These are phyloP conservation scores for Diddensiella caesifluorescens DNA, from an alignment of 805 yeast genomes.

Conservation along the genomic window DNA sequence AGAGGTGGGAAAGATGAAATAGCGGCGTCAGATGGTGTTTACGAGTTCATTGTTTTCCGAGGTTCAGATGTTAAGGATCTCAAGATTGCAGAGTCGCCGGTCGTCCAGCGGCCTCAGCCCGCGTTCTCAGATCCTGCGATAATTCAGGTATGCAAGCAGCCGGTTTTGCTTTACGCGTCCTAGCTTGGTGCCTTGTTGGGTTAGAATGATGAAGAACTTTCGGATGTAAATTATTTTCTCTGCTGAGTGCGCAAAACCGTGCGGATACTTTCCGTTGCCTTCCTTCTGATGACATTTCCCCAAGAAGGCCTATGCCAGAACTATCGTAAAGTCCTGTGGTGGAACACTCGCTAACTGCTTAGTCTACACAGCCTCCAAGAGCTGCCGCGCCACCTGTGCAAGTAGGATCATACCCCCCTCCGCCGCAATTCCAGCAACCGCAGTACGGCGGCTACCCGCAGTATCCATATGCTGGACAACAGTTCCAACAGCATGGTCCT, in stretches of 20 bases:
- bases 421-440: conserved; percentile 11
- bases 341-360: too few relatives aligned
- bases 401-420: too few relatives aligned
- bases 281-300: conserved; percentile 37
- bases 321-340: not conserved
- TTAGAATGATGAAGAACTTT: conserved; percentile 31
- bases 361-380: too few relatives aligned
- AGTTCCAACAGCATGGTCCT: conserved; percentile 22
- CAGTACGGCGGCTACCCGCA: conserved; percentile 3
- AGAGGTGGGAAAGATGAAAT: conserved; percentile 63
- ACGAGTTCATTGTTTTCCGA: conserved; percentile 74
- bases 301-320: not conserved
- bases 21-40: conserved; percentile 60
- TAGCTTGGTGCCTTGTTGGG: not conserved
- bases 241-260: conserved; percentile 33
- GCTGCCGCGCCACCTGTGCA: too few relatives aligned
- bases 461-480: conserved; percentile 14
- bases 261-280: conserved; percentile 40
- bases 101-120: conserved; percentile 46
- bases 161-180: not conserved
- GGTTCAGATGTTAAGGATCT: conserved; percentile 91
- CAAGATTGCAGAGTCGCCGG: conserved; percentile 68
- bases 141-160: conserved; percentile 25
- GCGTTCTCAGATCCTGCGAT: conserved; percentile 30
- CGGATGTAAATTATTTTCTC: conserved; percentile 23